Conservation (phyloP, 2,329 filamentous ascomycete genomes). For the Xylariales sp. region DNA sequence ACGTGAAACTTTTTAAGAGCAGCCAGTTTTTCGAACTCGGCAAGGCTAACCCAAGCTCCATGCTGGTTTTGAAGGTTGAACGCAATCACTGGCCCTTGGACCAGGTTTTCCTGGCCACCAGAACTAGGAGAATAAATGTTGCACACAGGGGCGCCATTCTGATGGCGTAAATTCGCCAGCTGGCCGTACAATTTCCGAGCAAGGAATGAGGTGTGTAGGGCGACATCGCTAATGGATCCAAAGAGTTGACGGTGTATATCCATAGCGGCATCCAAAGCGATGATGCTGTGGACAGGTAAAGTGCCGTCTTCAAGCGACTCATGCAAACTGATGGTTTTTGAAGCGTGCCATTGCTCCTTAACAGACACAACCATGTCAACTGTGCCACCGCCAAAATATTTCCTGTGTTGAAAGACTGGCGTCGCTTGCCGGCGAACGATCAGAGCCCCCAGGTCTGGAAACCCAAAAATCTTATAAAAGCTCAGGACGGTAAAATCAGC, state of each 20-base stretch:
- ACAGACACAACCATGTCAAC: conserved; percentile 81
- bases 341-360: conserved; percentile 79
- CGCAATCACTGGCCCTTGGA: conserved; percentile 71
- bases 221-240: conserved; percentile 64
- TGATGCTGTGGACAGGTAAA: conserved; percentile 82
- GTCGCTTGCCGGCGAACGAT: conserved; percentile 72
- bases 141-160: conserved; percentile 63
- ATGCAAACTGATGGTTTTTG: conserved; percentile 69
- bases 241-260: conserved; percentile 66
- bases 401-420: conserved; percentile 58
- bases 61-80: conserved; percentile 73
- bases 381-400: conserved; percentile 91
- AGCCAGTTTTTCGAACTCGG: conserved; percentile 84
- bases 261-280: conserved; percentile 75
- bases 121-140: conserved; percentile 51
- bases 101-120: conserved; percentile 25
- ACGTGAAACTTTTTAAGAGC: conserved; percentile 75
- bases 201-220: conserved; percentile 66
- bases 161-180: conserved; percentile 60
- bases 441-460: conserved; percentile 83
- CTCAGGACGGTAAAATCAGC: conserved; percentile 87
- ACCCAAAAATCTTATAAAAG: conserved; percentile 97
- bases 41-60: conserved; percentile 73
- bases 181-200: conserved; percentile 53
- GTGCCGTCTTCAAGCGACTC: conserved; percentile 88